Base-by-base conservation (phyloP, 345 rosid genomes). In the Schrenkiella parvula region DNA sequence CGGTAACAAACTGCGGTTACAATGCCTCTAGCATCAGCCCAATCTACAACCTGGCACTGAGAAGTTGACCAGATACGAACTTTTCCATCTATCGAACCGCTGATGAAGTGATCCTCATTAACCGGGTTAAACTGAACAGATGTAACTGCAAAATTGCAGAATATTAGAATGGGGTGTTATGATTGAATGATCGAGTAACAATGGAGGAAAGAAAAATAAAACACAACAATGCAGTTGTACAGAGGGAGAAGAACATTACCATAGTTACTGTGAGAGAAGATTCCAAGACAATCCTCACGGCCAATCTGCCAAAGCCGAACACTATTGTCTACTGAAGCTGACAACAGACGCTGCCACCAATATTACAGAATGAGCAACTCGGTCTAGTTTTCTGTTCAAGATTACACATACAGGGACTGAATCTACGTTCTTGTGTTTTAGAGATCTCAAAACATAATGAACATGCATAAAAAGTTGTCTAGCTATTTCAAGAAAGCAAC, bases 1-100 rank as follows among this genome's bases (percentile, higher is more conserved):
- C 81, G 88, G 66, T 87, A 91, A 76, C 96, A 87, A 64, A 87
- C 91, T 42, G 97, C 91, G 57, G 93, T 87, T 32, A 91, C 90
- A 28, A 91, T 82, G 54, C 84, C 91, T 76, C 87, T 80, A 47
- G 75, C 65, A 56, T 89, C 93, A 1, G 83, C 84, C 97, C 97
- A 91, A 46, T 91, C 97, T 61, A 86, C 85, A 67, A 91, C 97
- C 54, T 86, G 87, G 80, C 86, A 80, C 22, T 76, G 69, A 71
- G 83, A 71, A 74, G 80, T 64, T 42, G 83, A 84, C 97, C 97
- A 91, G 29, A 89, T 87, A 35, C 97, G 91, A 63, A 91, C 82
- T 84, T 87, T 91, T 43, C 96, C 96, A 54, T 91, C 97, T 71
- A 91, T 85, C 7, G 97, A 91, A 50, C 97, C 96, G 29, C 87